Evolutionary conservation across 257 asterid genomes (phyloP).

Genomic region (Schizonepeta tenuifolia): DNA sequence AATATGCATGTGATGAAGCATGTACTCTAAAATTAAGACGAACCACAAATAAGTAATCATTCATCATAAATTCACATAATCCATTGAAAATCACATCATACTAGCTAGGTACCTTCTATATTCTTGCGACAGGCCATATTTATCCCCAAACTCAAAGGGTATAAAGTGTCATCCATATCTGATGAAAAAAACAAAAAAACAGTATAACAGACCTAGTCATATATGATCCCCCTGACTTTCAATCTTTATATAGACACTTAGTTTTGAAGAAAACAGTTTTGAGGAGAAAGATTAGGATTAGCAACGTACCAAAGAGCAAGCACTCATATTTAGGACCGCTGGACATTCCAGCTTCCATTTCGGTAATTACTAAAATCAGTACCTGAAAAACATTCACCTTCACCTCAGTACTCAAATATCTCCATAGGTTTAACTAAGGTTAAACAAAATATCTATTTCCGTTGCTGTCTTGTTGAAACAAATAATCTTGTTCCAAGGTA

Average conservation of each 20-base stretch:
- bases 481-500: constrained; percentile 3
- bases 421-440: not conserved
- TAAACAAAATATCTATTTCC: not conserved
- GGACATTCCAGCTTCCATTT: constrained; percentile 62
- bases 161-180: constrained; percentile 95
- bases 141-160: constrained; percentile 83
- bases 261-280: not conserved
- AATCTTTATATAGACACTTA: not conserved
- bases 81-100: not conserved
- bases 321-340: constrained; percentile 57
- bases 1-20: constrained; percentile 65
- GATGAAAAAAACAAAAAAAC: not conserved
- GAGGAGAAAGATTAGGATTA: not conserved
- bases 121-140: constrained; percentile 81
- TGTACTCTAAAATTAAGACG: constrained; percentile 55
- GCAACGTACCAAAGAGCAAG: constrained; percentile 62
- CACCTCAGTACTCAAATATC: constrained; percentile 18
- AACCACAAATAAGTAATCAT: constrained; percentile 6
- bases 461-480: not conserved
- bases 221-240: not conserved
- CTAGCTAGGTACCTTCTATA: constrained; percentile 62
- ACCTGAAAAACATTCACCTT: constrained; percentile 20
- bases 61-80: constrained; percentile 5
- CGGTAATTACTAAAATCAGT: constrained; percentile 19
- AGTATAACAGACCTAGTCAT: not conserved